Base-by-base conservation (phyloP, 805 yeast genomes). In the Wickerhamiella australiensis region DNA sequence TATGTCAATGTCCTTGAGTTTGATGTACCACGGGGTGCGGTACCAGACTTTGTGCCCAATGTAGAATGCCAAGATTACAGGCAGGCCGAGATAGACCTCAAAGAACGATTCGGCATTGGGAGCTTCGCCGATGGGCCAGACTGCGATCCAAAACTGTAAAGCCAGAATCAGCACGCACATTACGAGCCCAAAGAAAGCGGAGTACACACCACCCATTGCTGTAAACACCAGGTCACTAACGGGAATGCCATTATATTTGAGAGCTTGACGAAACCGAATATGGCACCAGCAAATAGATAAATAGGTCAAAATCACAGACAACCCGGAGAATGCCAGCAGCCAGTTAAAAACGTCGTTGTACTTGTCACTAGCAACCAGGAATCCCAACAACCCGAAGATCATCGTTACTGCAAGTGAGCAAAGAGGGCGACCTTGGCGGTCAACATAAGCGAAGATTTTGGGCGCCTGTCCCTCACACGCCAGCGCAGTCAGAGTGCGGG, bases 71-170 rank as follows among this genome's bases (percentile, higher is more conserved):
- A 84, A 49, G 37, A 81, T 70, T 42, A 83, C 74, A 17, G 85
- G 84, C 51, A 73, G 70, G 9, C 86, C 77, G 56, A 85, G 68
- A 65, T 80, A 84, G 22, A 76, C 68, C 61, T 73, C 67, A 70
- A 85, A 85, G 72, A 85, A 85, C 42, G 57, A 66, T 36, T 65
- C 58, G 8, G 85, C 83, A 8, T 63, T 42, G 6, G 50, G 43
- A 2, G 33, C 7, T 7, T 51, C 69, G 13, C 78, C 77, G 42
- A 79, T 59, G 52, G 92, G 92, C 70, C 68, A 81, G 35, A 80
- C 63, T 12, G 87, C 85, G 50, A 79, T 71, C 82, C 85, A 83
- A 69, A 83, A 80, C 67, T 83, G 85, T 20, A 83, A 80, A 48
- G 73, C 65, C 52, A 84, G 66, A 53, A 83, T 77, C 38, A 79